Evolutionary conservation across 768 basidiomycete genomes (phyloP).

Genomic region (Auriscalpium vulgare): DNA sequence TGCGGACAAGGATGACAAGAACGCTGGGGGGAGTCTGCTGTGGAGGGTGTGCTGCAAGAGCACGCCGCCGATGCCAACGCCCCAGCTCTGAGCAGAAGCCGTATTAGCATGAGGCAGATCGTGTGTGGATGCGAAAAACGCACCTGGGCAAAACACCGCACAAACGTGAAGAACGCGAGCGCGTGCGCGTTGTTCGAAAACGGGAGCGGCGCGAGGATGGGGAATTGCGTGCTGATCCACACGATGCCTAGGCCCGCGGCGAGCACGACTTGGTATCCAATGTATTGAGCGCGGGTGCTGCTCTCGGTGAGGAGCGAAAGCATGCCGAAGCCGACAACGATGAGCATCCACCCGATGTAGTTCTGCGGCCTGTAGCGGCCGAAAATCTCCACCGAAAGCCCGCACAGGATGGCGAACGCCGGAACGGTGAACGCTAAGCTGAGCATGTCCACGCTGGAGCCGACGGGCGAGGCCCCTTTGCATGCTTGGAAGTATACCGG

Average conservation of each 20-base stretch:
- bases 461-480: slow-evolving; percentile 13
- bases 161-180: slow-evolving; percentile 24
- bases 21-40: slow-evolving; percentile 31
- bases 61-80: slow-evolving; percentile 40
- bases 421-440: slow-evolving; percentile 16
- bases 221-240: slow-evolving; percentile 8
- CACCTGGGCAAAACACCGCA: slow-evolving; percentile 18
- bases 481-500: slow-evolving; percentile 26
- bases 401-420: slow-evolving; percentile 18
- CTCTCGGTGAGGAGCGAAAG: slow-evolving; percentile 9
- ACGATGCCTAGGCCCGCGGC: slow-evolving; percentile 8
- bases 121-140: not conserved
- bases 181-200: slow-evolving; percentile 25
- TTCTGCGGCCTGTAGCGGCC: slow-evolving; percentile 19
- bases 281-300: slow-evolving; percentile 3
- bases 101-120: too few species aligned
- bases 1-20: slow-evolving; percentile 25
- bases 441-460: slow-evolving; percentile 14
- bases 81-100: slow-evolving; percentile 32
- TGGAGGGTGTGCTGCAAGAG: slow-evolving; percentile 45
- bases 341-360: slow-evolving; percentile 14
- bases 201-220: slow-evolving; percentile 21
- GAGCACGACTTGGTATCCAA: slow-evolving; percentile 11
- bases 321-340: slow-evolving; percentile 15
- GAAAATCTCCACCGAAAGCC: slow-evolving; percentile 11